These are phyloP conservation scores for Gnomoniopsis smithogilvyi DNA, from an alignment of 2,329 filamentous ascomycete genomes.

Conservation along the genomic window DNA sequence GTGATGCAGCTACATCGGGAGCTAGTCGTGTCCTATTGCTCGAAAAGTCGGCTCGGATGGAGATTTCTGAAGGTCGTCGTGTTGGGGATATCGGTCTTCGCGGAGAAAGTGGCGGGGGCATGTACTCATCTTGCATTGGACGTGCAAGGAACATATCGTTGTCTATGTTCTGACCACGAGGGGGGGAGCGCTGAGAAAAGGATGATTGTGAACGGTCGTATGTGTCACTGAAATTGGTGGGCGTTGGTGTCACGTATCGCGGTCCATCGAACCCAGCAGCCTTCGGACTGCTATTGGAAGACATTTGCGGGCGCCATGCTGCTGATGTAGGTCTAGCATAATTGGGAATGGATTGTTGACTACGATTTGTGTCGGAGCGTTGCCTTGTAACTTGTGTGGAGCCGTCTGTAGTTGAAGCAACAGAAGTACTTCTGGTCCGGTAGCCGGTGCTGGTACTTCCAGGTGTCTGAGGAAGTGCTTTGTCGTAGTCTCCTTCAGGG, in stretches of 20 bases:
- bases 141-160: slow-evolving; percentile 41
- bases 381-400: slow-evolving; percentile 34
- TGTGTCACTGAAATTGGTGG: slow-evolving; percentile 28
- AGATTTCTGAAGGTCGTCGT: slow-evolving; percentile 24
- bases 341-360: slow-evolving; percentile 23
- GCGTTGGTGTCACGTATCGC: slow-evolving; percentile 25
- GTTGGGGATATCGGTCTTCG: slow-evolving; percentile 50
- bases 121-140: slow-evolving; percentile 54
- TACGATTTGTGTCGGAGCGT: slow-evolving; percentile 34
- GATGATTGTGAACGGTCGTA: slow-evolving; percentile 45
- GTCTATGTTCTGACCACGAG: slow-evolving; percentile 29
- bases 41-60: slow-evolving; percentile 35
- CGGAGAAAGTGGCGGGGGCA: slow-evolving; percentile 71
- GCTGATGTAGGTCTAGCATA: slow-evolving; percentile 24
- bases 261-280: slow-evolving; percentile 22
- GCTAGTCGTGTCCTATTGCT: slow-evolving; percentile 24
- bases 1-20: slow-evolving; percentile 18
- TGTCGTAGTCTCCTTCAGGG: slow-evolving; percentile 57
- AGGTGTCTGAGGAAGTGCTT: slow-evolving; percentile 70
- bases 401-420: slow-evolving; percentile 1
- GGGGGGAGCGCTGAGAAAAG: slow-evolving; percentile 47
- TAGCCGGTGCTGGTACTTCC: slow-evolving; percentile 48
- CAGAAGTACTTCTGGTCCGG: slow-evolving; percentile 9
- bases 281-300: slow-evolving; percentile 24
- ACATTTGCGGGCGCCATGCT: slow-evolving; percentile 19